These are phyloP conservation scores for Coemansia sp. DNA, from an alignment of 192 early-diverging fungal species.

Conservation along the genomic window DNA sequence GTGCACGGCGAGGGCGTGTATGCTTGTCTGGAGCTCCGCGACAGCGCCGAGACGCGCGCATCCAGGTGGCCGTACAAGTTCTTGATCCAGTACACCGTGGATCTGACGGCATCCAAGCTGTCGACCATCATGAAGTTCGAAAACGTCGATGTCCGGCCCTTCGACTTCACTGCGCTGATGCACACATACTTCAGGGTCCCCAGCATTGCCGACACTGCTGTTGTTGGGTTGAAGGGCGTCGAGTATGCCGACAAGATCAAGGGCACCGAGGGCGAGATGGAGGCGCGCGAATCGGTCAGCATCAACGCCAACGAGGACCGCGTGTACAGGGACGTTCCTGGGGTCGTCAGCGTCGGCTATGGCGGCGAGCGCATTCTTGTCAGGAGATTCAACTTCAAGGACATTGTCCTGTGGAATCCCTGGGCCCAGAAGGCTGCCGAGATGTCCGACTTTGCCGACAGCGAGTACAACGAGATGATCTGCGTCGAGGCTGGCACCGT, in stretches of 20 bases:
- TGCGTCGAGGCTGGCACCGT: constrained; percentile 88
- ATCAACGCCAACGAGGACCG: constrained; percentile 80
- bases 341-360: constrained; percentile 35
- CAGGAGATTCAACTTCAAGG: constrained; percentile 49
- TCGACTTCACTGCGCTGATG: constrained; percentile 85
- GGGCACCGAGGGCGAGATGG: constrained; percentile 35
- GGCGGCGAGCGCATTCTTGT: constrained; percentile 24
- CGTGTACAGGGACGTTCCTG: constrained; percentile 72
- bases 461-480: constrained; percentile 84
- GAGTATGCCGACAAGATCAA: constrained; percentile 74
- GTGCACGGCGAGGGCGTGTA: constrained; percentile 39
- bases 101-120: constrained; percentile 68
- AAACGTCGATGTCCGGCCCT: constrained; percentile 70
- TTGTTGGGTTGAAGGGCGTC: constrained; percentile 66
- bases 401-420: constrained; percentile 91
- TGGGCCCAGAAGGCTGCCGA: constrained; percentile 86
- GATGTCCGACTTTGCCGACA: constrained; percentile 91
- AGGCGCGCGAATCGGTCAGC: constrained; percentile 57
- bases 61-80: constrained; percentile 66
- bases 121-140: constrained; percentile 71
- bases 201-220: constrained; percentile 61
- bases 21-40: constrained; percentile 46
- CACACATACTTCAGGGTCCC: constrained; percentile 86
- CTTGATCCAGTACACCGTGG: constrained; percentile 75
- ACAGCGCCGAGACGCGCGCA: constrained; percentile 37